Evolutionary conservation across 2,329 filamentous ascomycete genomes (phyloP).

Genomic region (Aspergillus phoenicis): DNA sequence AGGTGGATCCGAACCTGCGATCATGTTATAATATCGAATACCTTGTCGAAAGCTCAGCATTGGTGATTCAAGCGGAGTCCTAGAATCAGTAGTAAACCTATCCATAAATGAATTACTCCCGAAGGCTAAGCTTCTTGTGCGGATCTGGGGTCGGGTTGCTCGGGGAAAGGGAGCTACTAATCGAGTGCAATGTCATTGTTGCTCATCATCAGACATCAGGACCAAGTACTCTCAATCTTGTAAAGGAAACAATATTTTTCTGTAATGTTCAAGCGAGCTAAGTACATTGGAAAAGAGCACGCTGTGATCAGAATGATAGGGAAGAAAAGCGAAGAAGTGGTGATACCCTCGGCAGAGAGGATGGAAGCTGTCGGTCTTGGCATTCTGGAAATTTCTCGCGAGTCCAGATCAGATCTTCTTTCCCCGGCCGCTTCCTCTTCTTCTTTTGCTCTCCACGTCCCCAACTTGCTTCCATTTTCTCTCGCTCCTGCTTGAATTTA

Average conservation of each 20-base stretch:
- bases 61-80: not conserved
- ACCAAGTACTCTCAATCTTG: not conserved
- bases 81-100: not conserved
- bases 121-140: not conserved
- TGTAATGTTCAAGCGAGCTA: too few relatives aligned
- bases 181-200: not conserved
- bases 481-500: constrained; percentile 6
- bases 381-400: constrained; percentile 50
- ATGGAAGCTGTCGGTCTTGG: constrained; percentile 40
- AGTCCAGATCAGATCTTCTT: constrained; percentile 39
- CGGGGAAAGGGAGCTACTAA: constrained; percentile 17
- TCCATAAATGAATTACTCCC: not conserved
- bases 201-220: not conserved
- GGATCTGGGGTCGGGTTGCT: not conserved
- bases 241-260: not conserved
- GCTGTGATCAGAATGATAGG: not conserved
- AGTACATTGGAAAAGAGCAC: not conserved
- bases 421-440: constrained; percentile 34
- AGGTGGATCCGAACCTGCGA: constrained; percentile 7
- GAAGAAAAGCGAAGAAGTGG: not conserved
- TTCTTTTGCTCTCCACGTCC: constrained; percentile 32
- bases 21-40: constrained; percentile 22
- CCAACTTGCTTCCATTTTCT: constrained; percentile 21
- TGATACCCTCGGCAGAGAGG: constrained; percentile 36
- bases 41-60: constrained; percentile 2